Base-by-base conservation (phyloP, 1,284 basidiomycete species). In the Ganoderma sp. region DNA sequence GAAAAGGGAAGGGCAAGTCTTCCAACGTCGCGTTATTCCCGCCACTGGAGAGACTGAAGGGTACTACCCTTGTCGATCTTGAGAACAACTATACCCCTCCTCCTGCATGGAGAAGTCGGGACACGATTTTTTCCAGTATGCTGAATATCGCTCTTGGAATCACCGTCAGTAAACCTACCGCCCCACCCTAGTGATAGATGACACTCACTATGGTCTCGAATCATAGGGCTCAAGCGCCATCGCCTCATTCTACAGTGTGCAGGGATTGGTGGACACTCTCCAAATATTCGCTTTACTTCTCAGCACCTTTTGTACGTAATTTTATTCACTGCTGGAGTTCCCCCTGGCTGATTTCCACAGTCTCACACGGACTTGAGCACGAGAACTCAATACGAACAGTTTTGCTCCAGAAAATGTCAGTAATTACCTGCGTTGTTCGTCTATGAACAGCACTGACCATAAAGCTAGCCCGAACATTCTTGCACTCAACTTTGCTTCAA, bases 281-380 rank as follows among this genome's bases (percentile, higher is more conserved):
- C 90, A 92, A 75, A 84, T 92, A 52, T 90, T 92, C 76, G 90
- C 90, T 0, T 79, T 92, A 39, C 83, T 92, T 48, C 76, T 92
- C 65, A 88, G 83, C 69, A 90, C 89, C 0, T 84, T 91, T 69
- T 84, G 90, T 91, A 74, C 61, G 34, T 52, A 62, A 39, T 22
- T 50, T 37, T 6, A 62, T 62, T 41, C 70, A 12, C 43, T 43
- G 58, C 9, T 39, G 37, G 19, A 2, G 32, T 32, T 28, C 62
- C 50, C 42, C 22, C 7, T 39, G 39, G 56, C 37, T 41, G 9
- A 57, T 4, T 25, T 42, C n/a, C 14, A 32, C 48, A 87, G 86
- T 87, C 25, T 84, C 85, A 6, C 73, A 82, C n/a, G 79, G 78
- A 25, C 78, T 75, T 25, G 75, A 84, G 67, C 48, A 67, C 84